Percentiles rank a stretch among this genome's conserved stretches.
These are phyloP conservation scores for Blastocystis sp. DNA, from an alignment of 352 stramenopile species.

Conservation along the genomic window DNA sequence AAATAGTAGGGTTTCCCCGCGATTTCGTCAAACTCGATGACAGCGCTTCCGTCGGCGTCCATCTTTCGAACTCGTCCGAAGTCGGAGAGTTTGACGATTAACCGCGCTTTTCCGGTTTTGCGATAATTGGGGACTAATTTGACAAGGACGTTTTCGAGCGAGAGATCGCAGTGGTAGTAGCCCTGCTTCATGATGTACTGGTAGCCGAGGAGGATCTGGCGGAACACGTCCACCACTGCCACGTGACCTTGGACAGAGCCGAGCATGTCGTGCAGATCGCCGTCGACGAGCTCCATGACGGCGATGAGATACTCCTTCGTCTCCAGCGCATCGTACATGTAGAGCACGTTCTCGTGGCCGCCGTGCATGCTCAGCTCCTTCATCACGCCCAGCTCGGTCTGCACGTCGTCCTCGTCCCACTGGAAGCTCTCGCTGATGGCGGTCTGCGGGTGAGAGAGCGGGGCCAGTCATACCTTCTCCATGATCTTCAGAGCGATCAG, in stretches of 20 bases:
- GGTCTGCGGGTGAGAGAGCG: background rate
- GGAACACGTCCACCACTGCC: background rate
- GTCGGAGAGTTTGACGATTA: conserved; percentile 40
- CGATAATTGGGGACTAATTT: conserved; percentile 58
- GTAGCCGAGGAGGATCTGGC: conserved; percentile 43
- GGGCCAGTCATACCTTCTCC: background rate
- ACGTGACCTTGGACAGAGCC: background rate
- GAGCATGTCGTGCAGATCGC: conserved; percentile 53
- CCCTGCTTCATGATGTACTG: conserved; percentile 28
- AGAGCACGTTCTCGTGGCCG: conserved; percentile 51
- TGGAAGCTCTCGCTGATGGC: conserved; percentile 28
- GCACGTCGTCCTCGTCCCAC: conserved; percentile 59
- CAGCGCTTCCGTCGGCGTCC: background rate
- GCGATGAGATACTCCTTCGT: conserved; percentile 56
- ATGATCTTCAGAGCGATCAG: conserved; percentile 54
- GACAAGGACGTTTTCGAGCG: conserved; percentile 45
- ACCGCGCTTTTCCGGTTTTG: background rate
- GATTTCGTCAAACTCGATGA: conserved; percentile 23
- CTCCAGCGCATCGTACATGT: conserved; percentile 26
- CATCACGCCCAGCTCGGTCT: conserved; percentile 56
- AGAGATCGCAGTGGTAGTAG: conserved; percentile 58
- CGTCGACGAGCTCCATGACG: conserved; percentile 57
- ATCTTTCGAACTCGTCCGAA: conserved; percentile 41
- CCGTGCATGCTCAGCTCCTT: conserved; percentile 23
- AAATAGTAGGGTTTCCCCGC: conserved; percentile 60